A percentile compares a stretch with the other conserved stretches of the same genome.
phyloP scores from a whole-genome alignment of 805 yeast genomes.

The Blastobotrys terrestris region DNA sequence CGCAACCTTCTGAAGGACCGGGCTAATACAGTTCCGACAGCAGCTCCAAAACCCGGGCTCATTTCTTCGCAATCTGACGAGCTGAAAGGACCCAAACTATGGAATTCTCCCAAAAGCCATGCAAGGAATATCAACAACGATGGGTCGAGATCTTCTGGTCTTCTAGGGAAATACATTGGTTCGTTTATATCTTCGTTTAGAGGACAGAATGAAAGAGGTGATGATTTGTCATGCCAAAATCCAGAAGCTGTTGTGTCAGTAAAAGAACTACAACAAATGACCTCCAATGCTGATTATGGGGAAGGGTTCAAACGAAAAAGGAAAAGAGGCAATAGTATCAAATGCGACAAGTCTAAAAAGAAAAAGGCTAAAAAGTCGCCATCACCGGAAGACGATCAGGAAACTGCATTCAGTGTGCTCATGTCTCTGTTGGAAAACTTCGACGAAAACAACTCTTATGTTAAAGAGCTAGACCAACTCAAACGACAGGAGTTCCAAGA shows the following conservation, averaged over 20 bases:
- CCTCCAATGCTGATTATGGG: constrained; percentile 4
- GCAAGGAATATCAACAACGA: neutral
- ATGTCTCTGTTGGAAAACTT: neutral
- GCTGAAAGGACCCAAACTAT: neutral
- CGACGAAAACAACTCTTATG: neutral
- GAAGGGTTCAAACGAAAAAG: constrained; percentile 11
- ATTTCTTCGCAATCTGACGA: neutral
- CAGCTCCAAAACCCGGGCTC: neutral
- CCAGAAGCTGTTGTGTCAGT: constrained; percentile 7
- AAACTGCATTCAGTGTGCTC: neutral
- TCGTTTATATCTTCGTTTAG: neutral
- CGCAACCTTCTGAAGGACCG: neutral
- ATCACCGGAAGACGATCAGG: neutral
- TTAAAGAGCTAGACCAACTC: neutral
- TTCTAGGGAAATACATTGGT: neutral
- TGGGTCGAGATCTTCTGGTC: neutral
- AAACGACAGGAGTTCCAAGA: neutral
- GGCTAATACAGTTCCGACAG: neutral
- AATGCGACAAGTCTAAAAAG: neutral
- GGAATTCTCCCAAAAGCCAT: neutral
- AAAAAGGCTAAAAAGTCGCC: neutral
- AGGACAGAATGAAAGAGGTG: neutral
- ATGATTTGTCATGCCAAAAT: neutral
- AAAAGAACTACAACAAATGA: constrained; percentile 8
- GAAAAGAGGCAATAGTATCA: constrained; percentile 2